Conservation (phyloP, 2,329 filamentous ascomycete genomes). For the Fusarium albidum region DNA sequence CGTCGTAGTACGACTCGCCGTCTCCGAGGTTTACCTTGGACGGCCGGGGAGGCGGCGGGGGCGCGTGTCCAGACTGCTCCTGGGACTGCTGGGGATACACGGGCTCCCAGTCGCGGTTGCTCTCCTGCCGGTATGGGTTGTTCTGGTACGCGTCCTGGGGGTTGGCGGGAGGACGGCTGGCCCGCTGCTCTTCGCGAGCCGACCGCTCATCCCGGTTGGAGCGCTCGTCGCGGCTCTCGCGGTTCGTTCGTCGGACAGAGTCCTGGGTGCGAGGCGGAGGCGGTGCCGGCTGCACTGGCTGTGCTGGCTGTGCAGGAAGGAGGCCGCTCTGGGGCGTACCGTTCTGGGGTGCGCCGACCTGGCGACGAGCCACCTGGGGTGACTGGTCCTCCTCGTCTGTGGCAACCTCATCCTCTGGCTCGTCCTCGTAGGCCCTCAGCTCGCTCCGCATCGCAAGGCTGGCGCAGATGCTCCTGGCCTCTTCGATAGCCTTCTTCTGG, state of each 20-base stretch:
- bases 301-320: slow-evolving; percentile 9
- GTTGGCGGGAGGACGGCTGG: slow-evolving; percentile 27
- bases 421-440: slow-evolving; percentile 51
- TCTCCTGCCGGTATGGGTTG: slow-evolving; percentile 34
- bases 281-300: slow-evolving; percentile 13
- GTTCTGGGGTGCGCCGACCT: slow-evolving; percentile 29
- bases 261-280: slow-evolving; percentile 30
- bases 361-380: slow-evolving; percentile 23
- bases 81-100: slow-evolving; percentile 37
- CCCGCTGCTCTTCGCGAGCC: slow-evolving; percentile 29
- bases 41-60: slow-evolving; percentile 49
- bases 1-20: slow-evolving; percentile 44
- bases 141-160: slow-evolving; percentile 32
- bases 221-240: slow-evolving; percentile 38
- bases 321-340: slow-evolving; percentile 26
- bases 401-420: slow-evolving; percentile 42
- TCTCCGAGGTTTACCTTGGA: slow-evolving; percentile 49
- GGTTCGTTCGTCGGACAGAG: slow-evolving; percentile 29
- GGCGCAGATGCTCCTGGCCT: slow-evolving; percentile 58
- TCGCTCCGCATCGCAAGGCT: slow-evolving; percentile 62
- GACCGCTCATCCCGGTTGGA: slow-evolving; percentile 26
- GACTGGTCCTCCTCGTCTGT: slow-evolving; percentile 44
- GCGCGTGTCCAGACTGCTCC: slow-evolving; percentile 33
- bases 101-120: slow-evolving; percentile 42
- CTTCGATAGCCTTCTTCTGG: slow-evolving; percentile 60